These are phyloP conservation scores for Melaleuca quinquenervia DNA, from an alignment of 345 rosid species.

Conservation along the genomic window DNA sequence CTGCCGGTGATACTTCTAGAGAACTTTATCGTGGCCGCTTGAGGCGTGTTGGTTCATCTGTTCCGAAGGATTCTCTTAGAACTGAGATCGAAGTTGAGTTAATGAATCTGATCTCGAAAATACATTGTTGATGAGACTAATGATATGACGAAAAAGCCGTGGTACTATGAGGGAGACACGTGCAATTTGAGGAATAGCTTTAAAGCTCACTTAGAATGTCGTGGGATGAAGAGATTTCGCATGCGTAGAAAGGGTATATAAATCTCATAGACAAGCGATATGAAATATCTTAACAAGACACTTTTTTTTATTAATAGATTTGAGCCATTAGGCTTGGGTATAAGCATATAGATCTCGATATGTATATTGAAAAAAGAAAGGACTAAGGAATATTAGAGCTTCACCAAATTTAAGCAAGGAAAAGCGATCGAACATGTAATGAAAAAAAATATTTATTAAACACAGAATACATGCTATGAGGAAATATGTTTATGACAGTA, in stretches of 20 bases:
- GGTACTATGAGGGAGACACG: neutral
- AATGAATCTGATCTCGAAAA: neutral
- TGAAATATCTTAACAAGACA: neutral
- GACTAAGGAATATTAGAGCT: neutral
- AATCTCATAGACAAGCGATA: neutral
- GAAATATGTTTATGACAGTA: neutral
- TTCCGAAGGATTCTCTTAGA: neutral
- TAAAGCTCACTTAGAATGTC: neutral
- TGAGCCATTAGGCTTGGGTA: neutral
- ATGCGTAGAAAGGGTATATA: neutral
- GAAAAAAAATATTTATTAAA: neutral
- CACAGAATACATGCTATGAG: neutral
- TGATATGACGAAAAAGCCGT: neutral
- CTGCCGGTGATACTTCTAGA: neutral
- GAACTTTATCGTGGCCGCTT: neutral
- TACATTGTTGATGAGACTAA: neutral
- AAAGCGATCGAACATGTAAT: neutral
- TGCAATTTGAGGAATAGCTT: neutral
- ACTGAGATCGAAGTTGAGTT: neutral
- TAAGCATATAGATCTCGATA: neutral
- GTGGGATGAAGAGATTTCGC: neutral
- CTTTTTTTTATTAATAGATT: neutral
- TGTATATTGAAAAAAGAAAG: neutral
- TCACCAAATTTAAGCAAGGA: neutral
- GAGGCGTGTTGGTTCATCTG: neutral